Base-by-base conservation (phyloP, 1,284 basidiomycete species). In the Ganoderma resinaceum region DNA sequence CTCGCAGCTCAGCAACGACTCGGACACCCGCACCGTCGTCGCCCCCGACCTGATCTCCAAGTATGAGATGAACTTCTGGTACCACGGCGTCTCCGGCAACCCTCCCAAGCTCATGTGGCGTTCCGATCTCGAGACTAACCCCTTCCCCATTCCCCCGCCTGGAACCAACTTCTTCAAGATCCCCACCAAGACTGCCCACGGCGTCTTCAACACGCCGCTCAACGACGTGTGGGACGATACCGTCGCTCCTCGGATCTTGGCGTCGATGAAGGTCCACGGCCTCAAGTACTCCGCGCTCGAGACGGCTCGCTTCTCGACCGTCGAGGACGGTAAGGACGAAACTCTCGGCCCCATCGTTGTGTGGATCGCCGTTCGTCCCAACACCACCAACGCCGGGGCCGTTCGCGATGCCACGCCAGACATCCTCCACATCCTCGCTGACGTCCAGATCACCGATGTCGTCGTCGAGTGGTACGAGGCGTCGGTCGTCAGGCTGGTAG, bases 391-490 rank as follows among this genome's bases (percentile, higher is more conserved):
- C 66, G 76, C 80, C 70, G 68, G 31, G 66, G 75, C 66, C 61
- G 76, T 75, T 70, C 77, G 75, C 64, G 77, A 82, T 71, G 80
- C 78, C 63, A 76, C 79, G 20, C 75, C 79, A 1, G 77, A 78
- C 71, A 81, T 83, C 69, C 78, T 83, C 61, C 61, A 20, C 37
- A 74, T 76, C 63, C 71, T 76, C 61, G 67, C 52, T 26, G 66
- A 69, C 33, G 52, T 46, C 60, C 42, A 60, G 29, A 46, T 61
- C 40, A 42, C 23, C 23, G 60, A 14, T 29, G 60, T 46, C 12
- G 42, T 23, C 14, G 77, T 81, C 49, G 77, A 82, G 71, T 82
- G 80, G 81, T 80, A 78, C 60, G 26, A 31, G 53, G 81, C 71
- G 61, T 67, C 71, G 38, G 72, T 80, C 67, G 52, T 62, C 3